These are phyloP conservation scores for Fusarium pininemorale DNA, from an alignment of 2,329 filamentous ascomycete species.

Conservation along the genomic window DNA sequence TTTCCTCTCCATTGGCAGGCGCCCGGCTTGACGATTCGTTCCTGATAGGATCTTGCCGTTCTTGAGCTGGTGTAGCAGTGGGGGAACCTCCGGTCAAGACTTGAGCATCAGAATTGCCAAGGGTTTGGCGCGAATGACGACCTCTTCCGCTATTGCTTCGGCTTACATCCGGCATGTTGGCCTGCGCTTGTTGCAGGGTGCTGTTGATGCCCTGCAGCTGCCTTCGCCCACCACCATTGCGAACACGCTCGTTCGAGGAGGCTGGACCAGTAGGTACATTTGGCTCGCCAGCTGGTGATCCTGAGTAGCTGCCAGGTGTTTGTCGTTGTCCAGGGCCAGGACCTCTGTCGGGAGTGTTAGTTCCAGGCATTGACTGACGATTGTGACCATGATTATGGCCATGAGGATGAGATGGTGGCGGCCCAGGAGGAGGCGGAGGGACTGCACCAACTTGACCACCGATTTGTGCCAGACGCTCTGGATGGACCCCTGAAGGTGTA, in stretches of 20 bases:
- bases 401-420: constrained; percentile 39
- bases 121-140: constrained; percentile 51
- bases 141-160: constrained; percentile 49
- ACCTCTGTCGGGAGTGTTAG: constrained; percentile 46
- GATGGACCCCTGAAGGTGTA: constrained; percentile 54
- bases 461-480: constrained; percentile 61
- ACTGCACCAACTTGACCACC: constrained; percentile 41
- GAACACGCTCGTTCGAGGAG: constrained; percentile 48
- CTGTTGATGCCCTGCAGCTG: constrained; percentile 69
- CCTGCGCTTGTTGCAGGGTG: constrained; percentile 62
- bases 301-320: constrained; percentile 35
- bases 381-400: constrained; percentile 35
- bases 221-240: constrained; percentile 55
- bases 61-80: constrained; percentile 58
- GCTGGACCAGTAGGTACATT: constrained; percentile 50
- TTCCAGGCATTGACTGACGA: constrained; percentile 45
- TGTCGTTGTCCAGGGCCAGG: constrained; percentile 37
- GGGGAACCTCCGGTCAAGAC: constrained; percentile 64
- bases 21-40: constrained; percentile 49
- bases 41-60: constrained; percentile 57
- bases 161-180: constrained; percentile 50
- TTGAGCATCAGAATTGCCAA: constrained; percentile 65
- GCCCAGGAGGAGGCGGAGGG: constrained; percentile 47
- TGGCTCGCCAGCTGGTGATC: constrained; percentile 39
- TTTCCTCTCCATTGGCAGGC: constrained; percentile 46